Percentiles rank a stretch among this genome's conserved stretches.
These are phyloP conservation scores for Leptomonas seymouri DNA, from an alignment of 208 protist species.

Conservation along the genomic window DNA sequence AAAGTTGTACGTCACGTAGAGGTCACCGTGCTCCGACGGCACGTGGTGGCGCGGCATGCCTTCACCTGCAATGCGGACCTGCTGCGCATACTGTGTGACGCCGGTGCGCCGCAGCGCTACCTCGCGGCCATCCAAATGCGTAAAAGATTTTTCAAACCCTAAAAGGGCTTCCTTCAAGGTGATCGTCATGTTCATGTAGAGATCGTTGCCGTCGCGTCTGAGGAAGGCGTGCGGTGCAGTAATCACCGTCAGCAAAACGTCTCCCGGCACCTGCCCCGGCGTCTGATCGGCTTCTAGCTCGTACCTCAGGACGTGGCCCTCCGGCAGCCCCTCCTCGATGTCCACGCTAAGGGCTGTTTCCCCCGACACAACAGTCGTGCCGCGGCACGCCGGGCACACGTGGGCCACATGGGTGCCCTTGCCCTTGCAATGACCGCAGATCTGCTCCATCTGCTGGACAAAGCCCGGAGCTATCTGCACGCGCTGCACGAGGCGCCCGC, in stretches of 20 bases:
- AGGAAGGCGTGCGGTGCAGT: constrained; percentile 75
- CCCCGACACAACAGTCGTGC: constrained; percentile 51
- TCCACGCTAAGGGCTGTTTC: constrained; percentile 59
- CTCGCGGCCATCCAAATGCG: constrained; percentile 86
- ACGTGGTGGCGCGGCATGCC: constrained; percentile 93
- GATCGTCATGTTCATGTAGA: constrained; percentile 80
- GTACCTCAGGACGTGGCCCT: constrained; percentile 79
- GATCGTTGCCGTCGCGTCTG: constrained; percentile 67
- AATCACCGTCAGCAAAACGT: constrained; percentile 71
- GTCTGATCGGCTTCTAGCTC: constrained; percentile 88
- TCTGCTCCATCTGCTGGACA: constrained; percentile 78
- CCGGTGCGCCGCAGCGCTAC: constrained; percentile 34
- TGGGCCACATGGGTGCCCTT: constrained; percentile 79
- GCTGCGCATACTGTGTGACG: constrained; percentile 74
- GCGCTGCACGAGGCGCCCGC: constrained; percentile 62
- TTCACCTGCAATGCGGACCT: constrained; percentile 72
- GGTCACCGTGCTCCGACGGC: constrained; percentile 87
- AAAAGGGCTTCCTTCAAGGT: constrained; percentile 90
- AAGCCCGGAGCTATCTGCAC: constrained; percentile 79
- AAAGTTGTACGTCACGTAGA: constrained; percentile 87
- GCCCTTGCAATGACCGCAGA: constrained; percentile 91
- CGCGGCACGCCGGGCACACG: constrained; percentile 81
- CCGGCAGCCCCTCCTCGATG: constrained; percentile 73
- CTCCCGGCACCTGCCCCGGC: constrained; percentile 81
- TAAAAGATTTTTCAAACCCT: constrained; percentile 84